Evolutionary conservation across 257 asterid species (phyloP).

Genomic region (Solanum stenotomum): DNA sequence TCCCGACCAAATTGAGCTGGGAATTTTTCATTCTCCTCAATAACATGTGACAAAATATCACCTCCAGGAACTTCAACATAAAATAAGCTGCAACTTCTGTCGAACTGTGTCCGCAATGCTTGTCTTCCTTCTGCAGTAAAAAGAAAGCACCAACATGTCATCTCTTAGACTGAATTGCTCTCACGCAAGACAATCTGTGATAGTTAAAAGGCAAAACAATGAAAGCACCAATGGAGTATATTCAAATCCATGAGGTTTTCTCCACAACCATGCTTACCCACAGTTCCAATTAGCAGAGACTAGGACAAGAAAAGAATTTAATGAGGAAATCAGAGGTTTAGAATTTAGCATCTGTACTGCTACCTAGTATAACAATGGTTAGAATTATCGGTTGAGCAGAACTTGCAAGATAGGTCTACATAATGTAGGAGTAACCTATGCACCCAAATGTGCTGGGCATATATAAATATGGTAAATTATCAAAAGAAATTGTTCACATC

Average conservation of each 20-base stretch:
- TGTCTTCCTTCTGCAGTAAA: conserved; percentile 55
- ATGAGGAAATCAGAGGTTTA: not conserved
- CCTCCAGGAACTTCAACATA: conserved; percentile 92
- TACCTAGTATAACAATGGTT: not conserved
- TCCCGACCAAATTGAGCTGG: conserved; percentile 96
- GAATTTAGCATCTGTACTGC: not conserved
- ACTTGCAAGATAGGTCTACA: not conserved
- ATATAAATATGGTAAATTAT: not conserved
- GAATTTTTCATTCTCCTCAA: conserved; percentile 75
- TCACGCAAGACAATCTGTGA: not conserved
- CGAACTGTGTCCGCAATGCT: conserved; percentile 40
- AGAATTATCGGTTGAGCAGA: not conserved
- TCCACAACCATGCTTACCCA: not conserved
- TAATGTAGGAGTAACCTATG: not conserved
- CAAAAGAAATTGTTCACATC: not conserved
- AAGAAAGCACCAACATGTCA: conserved; percentile 1
- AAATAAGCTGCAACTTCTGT: conserved; percentile 58
- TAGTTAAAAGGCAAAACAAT: not conserved
- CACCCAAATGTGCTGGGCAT: not conserved
- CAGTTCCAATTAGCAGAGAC: not conserved
- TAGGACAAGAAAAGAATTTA: not conserved
- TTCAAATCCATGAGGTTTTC: not conserved
- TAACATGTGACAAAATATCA: conserved; percentile 50
- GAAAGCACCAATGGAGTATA: not conserved
- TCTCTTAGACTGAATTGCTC: not conserved